Base-by-base conservation (phyloP, 768 basidiomycete genomes). In the Chalciporus chontae region DNA sequence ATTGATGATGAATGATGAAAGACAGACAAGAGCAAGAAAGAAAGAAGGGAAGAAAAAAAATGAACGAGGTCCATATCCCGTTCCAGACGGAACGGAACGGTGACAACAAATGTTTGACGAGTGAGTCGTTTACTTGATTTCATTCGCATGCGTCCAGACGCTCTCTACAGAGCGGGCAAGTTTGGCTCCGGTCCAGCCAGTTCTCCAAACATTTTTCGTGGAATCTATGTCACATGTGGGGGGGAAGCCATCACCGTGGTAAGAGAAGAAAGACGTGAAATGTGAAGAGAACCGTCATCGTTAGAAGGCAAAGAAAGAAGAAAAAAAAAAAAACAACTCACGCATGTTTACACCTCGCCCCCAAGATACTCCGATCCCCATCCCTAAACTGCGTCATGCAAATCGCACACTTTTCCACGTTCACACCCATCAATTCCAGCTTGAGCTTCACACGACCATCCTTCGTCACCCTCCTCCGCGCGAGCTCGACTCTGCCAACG, bases 401-500 rank as follows among this genome's bases (percentile, higher is more conserved):
- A 43, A 89, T 83, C 36, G 82, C 77, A 65, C 89, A 91, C 59
- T 79, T 79, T 54, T 84, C 80, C 29, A 90, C 86, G 1, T 72
- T 59, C 13, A 77, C 71, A 34, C 83, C 88, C 17, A 87, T 68
- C 43, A 90, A 63, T 8, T 74, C 72, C 43, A 89, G 66, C 70
- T 88, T 90, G 40, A 87, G 58, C 70, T 89, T 90, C 47, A 82
- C 73, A 38, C 82, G 82, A 5, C 87, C 87, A 57, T 86, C 78
- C 54, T 72, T 72, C 42, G 78, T 79, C 42, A 74, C 73, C 19
- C 87, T 76, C 45, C 78, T 73, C 18, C 84, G 77, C 64, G 77
- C 70, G 13, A 87, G 71, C 54, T 80, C 78, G 58, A 89, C 71
- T 53, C 60, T 65, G 42, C 74, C 79, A 37, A 71, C 57, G 37